Conservation (phyloP, 1,139 yeast genomes). For the Sugiyamaella grinbergsii region DNA sequence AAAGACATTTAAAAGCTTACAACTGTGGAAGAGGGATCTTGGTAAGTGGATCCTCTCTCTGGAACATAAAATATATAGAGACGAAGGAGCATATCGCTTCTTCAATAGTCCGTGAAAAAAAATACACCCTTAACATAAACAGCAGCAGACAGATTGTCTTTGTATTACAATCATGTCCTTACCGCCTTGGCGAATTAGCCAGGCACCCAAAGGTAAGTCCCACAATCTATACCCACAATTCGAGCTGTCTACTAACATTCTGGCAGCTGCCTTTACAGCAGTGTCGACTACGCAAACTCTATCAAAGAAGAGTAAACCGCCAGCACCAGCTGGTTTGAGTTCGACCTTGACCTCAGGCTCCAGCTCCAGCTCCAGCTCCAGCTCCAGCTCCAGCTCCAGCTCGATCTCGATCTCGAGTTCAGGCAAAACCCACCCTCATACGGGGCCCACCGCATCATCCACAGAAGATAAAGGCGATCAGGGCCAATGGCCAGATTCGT, state of each 20-base stretch:
- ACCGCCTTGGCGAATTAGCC: slow-evolving; percentile 11
- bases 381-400: too few species aligned
- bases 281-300: slow-evolving; percentile 22
- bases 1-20: neutral
- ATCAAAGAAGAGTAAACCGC: slow-evolving; percentile 4
- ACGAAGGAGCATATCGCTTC: neutral
- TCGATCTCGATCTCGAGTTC: too few species aligned
- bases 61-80: neutral
- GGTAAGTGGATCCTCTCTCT: slow-evolving; percentile 5
- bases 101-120: neutral
- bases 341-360: neutral
- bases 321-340: neutral
- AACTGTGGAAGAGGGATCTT: neutral
- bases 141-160: neutral
- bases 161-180: neutral
- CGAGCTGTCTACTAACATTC: neutral
- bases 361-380: too few species aligned
- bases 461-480: slow-evolving; percentile 6
- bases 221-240: neutral
- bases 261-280: slow-evolving; percentile 23
- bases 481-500: slow-evolving; percentile 51
- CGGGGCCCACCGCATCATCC: neutral
- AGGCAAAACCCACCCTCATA: too few species aligned
- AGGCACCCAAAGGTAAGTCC: slow-evolving; percentile 5
- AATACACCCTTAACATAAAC: neutral